Conservation (phyloP, 2,329 filamentous ascomycete species). For the Pseudodiploospora longispora region DNA sequence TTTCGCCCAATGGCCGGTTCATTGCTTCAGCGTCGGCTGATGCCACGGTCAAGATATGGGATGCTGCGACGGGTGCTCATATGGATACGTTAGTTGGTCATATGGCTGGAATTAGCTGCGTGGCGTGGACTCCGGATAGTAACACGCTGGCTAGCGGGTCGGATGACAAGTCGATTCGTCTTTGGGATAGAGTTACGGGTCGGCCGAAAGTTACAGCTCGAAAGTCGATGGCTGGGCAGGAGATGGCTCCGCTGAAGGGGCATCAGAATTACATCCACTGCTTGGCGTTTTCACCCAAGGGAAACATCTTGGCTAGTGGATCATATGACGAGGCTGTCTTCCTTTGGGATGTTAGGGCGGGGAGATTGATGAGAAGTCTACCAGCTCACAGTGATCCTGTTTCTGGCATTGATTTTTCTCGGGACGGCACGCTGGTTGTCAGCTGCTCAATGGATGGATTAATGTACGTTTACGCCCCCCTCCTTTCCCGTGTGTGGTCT, state of each 20-base stretch:
- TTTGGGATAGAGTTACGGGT: slow-evolving; percentile 72
- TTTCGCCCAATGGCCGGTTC: slow-evolving; percentile 84
- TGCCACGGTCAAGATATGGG: slow-evolving; percentile 86
- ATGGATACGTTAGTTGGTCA: slow-evolving; percentile 89
- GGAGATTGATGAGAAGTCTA: slow-evolving; percentile 77
- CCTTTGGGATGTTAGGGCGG: slow-evolving; percentile 88
- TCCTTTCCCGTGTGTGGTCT: slow-evolving; percentile 42
- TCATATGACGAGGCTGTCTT: slow-evolving; percentile 97
- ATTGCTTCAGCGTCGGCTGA: slow-evolving; percentile 89
- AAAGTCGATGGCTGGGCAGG: slow-evolving; percentile 27
- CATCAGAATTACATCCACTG: slow-evolving; percentile 97
- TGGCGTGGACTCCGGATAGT: slow-evolving; percentile 91
- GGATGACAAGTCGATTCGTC: slow-evolving; percentile 89
- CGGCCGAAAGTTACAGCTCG: slow-evolving; percentile 42
- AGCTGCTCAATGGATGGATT: slow-evolving; percentile 88
- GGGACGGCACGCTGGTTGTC: slow-evolving; percentile 85
- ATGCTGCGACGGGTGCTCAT: slow-evolving; percentile 66
- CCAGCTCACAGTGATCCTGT: slow-evolving; percentile 95
- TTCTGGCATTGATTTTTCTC: slow-evolving; percentile 83
- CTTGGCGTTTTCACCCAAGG: slow-evolving; percentile 92
- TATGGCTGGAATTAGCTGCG: slow-evolving; percentile 81
- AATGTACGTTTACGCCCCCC: slow-evolving; percentile 47
- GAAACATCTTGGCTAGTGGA: slow-evolving; percentile 91
- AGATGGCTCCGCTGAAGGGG: slow-evolving; percentile 58
- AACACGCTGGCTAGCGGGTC: slow-evolving; percentile 82